These are phyloP conservation scores for Pisolithus sp. DNA, from an alignment of 768 basidiomycete genomes.

Conservation along the genomic window DNA sequence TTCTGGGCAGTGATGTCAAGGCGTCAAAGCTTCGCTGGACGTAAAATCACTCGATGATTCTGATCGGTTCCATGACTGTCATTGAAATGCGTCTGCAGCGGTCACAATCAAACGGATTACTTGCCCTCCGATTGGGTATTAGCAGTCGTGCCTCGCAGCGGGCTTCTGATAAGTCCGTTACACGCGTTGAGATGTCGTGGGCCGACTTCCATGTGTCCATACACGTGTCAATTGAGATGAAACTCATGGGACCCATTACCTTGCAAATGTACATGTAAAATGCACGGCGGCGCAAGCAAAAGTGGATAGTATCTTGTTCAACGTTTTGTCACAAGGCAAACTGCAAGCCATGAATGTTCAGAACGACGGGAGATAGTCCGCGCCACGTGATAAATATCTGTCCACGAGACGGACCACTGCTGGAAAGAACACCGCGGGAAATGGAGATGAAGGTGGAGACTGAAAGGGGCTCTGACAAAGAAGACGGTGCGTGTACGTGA, in stretches of 20 bases:
- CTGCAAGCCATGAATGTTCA: conserved; percentile 6
- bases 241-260: not conserved
- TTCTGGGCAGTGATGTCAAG: conserved; percentile 16
- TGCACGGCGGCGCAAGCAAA: not conserved
- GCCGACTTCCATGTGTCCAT: conserved; percentile 18
- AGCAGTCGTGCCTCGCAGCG: conserved; percentile 2
- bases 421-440: conserved; percentile 26
- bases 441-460: conserved; percentile 28
- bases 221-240: conserved; percentile 20
- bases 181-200: not conserved
- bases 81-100: not conserved
- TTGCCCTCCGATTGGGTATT: conserved; percentile 8
- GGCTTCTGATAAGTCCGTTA: conserved; percentile 6
- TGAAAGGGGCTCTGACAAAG: conserved; percentile 22
- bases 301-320: conserved; percentile 15
- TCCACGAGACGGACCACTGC: conserved; percentile 9
- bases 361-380: not conserved
- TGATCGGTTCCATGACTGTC: not conserved
- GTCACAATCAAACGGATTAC: not conserved
- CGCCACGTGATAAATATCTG: not conserved
- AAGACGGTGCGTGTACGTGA: conserved; percentile 29
- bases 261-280: conserved; percentile 1
- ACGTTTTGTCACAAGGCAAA: conserved; percentile 20
- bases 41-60: conserved; percentile 2
- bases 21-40: conserved; percentile 12